Evolutionary conservation across 2,329 filamentous ascomycete species (phyloP), one percentile per base, ranked within the genome.

Genomic region (Venturiaceae sp.): DNA sequence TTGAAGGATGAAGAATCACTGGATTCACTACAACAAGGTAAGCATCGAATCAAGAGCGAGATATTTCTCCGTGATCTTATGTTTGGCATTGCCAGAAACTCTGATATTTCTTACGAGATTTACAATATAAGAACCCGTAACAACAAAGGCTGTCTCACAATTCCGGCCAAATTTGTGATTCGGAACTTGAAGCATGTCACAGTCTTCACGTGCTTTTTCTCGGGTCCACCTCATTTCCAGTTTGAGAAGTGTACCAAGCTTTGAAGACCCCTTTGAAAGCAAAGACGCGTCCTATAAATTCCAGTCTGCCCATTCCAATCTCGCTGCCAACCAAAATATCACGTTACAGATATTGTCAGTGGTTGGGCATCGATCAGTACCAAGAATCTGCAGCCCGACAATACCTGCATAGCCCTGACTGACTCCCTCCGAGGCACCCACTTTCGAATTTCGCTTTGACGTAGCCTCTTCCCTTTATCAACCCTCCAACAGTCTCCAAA

Each of bases 381-480:
- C n/a, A 28, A 50, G 44, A 32, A 50, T 50, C 44, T 50, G 44
- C 44, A 50, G 44, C 44, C 44, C 44, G 19, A n/a, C 28, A 26
- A 26, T n/a, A 50, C 44, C 44, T 32, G 26, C 44, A 50, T 50
- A 30, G 21, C 44, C 44, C 44, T 50, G 44, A 30, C 44, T 30
- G 44, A n/a, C 44, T 23, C 23, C 44, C 44, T 50, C 23, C 30
- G n/a, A n/a, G n/a, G n/a, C n/a, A 50, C 44, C 44, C 44, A 50
- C 44, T 28, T 50, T 30, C 30, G 23, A 50, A 50, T 50, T 50
- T 50, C 44, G 44, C 26, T 50, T 50, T 50, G 44, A 50, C 44
- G 44, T 50, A 50, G 19, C 44, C 44, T 8, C 8, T 30, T 16
- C 19, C 26, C 44, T 23, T n/a, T 30, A 50, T 50, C 44, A 30